These are phyloP conservation scores for Mycena maculata DNA, from an alignment of 768 basidiomycete genomes.

Conservation along the genomic window DNA sequence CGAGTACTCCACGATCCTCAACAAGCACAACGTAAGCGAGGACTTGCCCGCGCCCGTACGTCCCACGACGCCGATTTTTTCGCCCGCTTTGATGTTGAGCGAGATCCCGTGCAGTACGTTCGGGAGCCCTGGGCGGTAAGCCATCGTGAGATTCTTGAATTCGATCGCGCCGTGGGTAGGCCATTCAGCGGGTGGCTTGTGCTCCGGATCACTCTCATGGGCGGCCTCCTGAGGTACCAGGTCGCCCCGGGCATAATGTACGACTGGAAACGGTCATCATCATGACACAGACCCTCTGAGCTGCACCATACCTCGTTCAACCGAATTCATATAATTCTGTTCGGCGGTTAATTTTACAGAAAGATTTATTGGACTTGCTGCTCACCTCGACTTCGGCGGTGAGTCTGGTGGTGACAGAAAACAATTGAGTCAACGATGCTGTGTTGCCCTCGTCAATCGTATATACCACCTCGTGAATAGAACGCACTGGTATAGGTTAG, in stretches of 20 bases:
- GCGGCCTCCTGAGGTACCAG: conserved; percentile 69
- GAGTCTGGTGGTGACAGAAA: conserved; percentile 65
- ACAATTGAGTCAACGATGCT: conserved; percentile 65
- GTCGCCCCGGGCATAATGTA: conserved; percentile 63
- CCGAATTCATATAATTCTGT: conserved; percentile 75
- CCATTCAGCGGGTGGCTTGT: conserved; percentile 70
- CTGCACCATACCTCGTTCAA: conserved; percentile 60
- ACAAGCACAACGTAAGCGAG: conserved; percentile 72
- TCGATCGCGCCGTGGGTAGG: conserved; percentile 69
- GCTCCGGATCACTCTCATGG: conserved; percentile 62
- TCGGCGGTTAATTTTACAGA: neutral
- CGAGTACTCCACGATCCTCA: conserved; percentile 76
- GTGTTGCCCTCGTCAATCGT: neutral
- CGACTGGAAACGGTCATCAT: conserved; percentile 46
- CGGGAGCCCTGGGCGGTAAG: conserved; percentile 77
- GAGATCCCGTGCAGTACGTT: conserved; percentile 75
- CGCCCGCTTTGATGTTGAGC: conserved; percentile 66
- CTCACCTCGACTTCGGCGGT: conserved; percentile 73
- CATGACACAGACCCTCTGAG: neutral
- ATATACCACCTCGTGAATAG: neutral
- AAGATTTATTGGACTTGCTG: conserved; percentile 48
- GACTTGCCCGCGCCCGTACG: conserved; percentile 70
- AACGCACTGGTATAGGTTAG: conserved; percentile 71
- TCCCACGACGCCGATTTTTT: conserved; percentile 85
- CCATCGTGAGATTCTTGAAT: conserved; percentile 69